These are phyloP conservation scores for Debaryomyces sp. DNA, from an alignment of 1,139 yeast genomes.

Conservation along the genomic window DNA sequence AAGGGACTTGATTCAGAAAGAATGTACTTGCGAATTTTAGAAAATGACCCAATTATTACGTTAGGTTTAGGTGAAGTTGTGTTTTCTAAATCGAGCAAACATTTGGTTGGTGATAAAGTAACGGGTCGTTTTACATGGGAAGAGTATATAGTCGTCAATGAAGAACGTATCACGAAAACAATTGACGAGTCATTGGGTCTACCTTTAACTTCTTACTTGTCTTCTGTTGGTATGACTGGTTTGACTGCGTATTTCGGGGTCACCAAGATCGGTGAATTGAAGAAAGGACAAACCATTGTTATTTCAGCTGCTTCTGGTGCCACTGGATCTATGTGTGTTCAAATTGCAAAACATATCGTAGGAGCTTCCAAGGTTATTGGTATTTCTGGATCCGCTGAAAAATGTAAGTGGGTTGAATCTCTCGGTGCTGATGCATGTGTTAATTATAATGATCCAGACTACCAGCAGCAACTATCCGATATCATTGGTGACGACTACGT, in stretches of 20 bases:
- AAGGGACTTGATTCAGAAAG: slow-evolving; percentile 21
- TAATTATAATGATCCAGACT: slow-evolving; percentile 33
- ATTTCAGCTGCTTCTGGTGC: slow-evolving; percentile 39
- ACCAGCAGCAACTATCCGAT: slow-evolving; percentile 41
- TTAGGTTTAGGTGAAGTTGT: slow-evolving; percentile 27
- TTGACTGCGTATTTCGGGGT: slow-evolving; percentile 35
- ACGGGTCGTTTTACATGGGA: slow-evolving; percentile 32
- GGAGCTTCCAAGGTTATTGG: slow-evolving; percentile 33
- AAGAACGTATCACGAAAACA: slow-evolving; percentile 22
- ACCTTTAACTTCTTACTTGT: slow-evolving; percentile 43
- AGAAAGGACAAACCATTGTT: slow-evolving; percentile 28
- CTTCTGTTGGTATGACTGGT: slow-evolving; percentile 41
- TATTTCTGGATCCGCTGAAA: slow-evolving; percentile 32
- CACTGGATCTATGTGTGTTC: slow-evolving; percentile 34
- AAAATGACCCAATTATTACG: slow-evolving; percentile 23
- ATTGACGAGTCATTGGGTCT: slow-evolving; percentile 26
- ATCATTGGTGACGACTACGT: slow-evolving; percentile 49
- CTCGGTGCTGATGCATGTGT: slow-evolving; percentile 33
- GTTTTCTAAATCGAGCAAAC: slow-evolving; percentile 24
- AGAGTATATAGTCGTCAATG: slow-evolving; percentile 29
- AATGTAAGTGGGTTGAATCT: slow-evolving; percentile 31
- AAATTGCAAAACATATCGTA: slow-evolving; percentile 31
- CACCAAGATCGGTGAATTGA: slow-evolving; percentile 25
- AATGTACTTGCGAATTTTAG: slow-evolving; percentile 24
- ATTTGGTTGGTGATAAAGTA: slow-evolving; percentile 24